A percentile compares a stretch with the other conserved stretches of the same genome.
Evolutionary conservation across 2,329 filamentous ascomycete species (phyloP).

Genomic region (Trichoderma hamatum): DNA sequence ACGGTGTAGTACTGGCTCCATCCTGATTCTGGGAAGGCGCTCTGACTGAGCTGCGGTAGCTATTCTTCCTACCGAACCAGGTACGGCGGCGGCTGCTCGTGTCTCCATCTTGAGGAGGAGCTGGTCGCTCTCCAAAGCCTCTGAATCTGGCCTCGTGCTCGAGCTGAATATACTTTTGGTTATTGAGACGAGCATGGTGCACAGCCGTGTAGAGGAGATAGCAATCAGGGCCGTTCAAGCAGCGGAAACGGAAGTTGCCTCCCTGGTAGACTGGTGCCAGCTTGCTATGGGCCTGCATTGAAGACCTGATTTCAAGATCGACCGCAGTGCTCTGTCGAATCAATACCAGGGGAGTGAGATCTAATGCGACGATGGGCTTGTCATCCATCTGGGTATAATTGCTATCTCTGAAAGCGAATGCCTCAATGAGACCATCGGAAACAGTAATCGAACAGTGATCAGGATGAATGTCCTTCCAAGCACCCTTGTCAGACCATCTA

Average conservation of each 20-base stretch:
- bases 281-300: conserved; percentile 71
- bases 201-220: conserved; percentile 82
- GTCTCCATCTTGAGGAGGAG: conserved; percentile 51
- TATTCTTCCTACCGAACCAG: conserved; percentile 67
- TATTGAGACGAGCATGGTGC: conserved; percentile 87
- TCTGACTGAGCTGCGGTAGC: conserved; percentile 63
- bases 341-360: conserved; percentile 88
- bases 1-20: conserved; percentile 67
- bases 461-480: conserved; percentile 61
- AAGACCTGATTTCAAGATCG: conserved; percentile 91
- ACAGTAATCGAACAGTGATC: conserved; percentile 59
- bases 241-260: conserved; percentile 87
- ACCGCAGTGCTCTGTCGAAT: conserved; percentile 88
- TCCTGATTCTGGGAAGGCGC: conserved; percentile 71
- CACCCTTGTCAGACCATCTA: conserved; percentile 63
- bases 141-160: conserved; percentile 70
- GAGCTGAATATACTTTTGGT: conserved; percentile 78
- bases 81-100: conserved; percentile 53
- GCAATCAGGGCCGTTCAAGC: conserved; percentile 75
- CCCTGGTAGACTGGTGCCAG: conserved; percentile 65
- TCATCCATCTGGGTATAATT: conserved; percentile 35
- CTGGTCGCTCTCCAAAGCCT: conserved; percentile 66
- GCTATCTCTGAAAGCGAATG: conserved; percentile 47
- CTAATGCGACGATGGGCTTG: conserved; percentile 67
- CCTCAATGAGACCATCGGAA: conserved; percentile 62